Evolutionary conservation across 2,329 filamentous ascomycete species (phyloP), one percentile per base, ranked within the genome.

Genomic region (Cercospora sp.): DNA sequence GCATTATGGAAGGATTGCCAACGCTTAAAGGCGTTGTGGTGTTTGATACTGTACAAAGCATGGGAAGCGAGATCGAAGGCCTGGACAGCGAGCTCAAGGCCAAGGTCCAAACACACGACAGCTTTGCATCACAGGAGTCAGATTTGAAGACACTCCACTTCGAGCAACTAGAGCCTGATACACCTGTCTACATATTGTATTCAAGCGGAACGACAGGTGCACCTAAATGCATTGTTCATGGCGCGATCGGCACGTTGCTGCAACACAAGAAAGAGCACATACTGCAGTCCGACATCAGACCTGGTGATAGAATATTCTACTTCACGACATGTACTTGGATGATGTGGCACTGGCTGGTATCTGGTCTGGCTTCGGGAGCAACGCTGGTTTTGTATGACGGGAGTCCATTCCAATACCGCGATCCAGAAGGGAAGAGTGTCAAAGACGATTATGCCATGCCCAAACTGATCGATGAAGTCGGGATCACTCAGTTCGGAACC

Each of bases 301-400:
- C 90, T 0, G 82, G 84, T 2, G 92, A 93, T 51, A 87, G 90
- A 20, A 85, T 97, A 76, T 91, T 97, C 79, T 97, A 97, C 82
- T 97, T 94, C 82, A 97, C 93, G 1, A 97, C 94, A 3, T 93
- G 91, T 10, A 96, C 93, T 0, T 97, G 94, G 95, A 98, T 99
- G 94, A 98, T 98, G 94, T 97, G 94, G 93, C 94, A 98, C 79
- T 98, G 94, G 94, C 89, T 94, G 48, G 87, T 97, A 20, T 94
- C 92, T 0, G 92, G 90, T 5, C 88, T 98, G 3, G 91, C 94
- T 9, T 89, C 88, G 31, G 94, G 94, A 63, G 87, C 91, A 10
- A 94, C 92, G 0, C 83, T 98, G 12, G 86, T 98, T 20, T 85
- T 98, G 3, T 99, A 97, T 80, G 92, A 97, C 63, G 95, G 95